phyloP scores from a whole-genome alignment of 164 flowering plant genomes.

The Kingdonia uniflora region DNA sequence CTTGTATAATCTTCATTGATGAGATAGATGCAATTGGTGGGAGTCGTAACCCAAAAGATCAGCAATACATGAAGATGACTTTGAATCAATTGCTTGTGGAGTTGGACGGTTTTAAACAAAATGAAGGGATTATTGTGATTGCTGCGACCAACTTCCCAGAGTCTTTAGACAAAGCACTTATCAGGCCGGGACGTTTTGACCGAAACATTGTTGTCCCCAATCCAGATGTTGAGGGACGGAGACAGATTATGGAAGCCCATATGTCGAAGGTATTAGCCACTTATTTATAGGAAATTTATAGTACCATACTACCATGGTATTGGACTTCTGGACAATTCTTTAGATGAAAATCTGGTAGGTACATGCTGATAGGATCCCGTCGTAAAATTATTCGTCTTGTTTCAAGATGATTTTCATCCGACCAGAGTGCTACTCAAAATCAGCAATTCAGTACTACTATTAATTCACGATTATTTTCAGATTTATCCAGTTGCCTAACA shows the following conservation, averaged over 20 bases:
- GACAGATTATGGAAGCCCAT: slow-evolving; percentile 89
- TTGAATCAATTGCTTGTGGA: slow-evolving; percentile 95
- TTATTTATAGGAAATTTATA: not conserved
- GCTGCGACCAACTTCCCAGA: slow-evolving; percentile 98
- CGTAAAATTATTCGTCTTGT: too few relatives aligned
- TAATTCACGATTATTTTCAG: too few relatives aligned
- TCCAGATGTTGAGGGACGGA: slow-evolving; percentile 95
- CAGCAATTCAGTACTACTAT: too few relatives aligned
- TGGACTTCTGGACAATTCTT: too few relatives aligned
- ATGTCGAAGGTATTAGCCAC: slow-evolving; percentile 65
- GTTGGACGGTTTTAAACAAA: slow-evolving; percentile 94
- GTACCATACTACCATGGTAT: too few relatives aligned
- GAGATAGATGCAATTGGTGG: slow-evolving; percentile 98
- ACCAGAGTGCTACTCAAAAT: too few relatives aligned
- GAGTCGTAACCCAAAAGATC: slow-evolving; percentile 88
- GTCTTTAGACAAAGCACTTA: slow-evolving; percentile 89
- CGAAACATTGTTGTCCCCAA: slow-evolving; percentile 91
- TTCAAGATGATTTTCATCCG: too few relatives aligned
- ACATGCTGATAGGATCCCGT: too few relatives aligned
- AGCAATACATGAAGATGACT: slow-evolving; percentile 97
- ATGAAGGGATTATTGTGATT: slow-evolving; percentile 94
- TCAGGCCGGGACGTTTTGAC: slow-evolving; percentile 96
- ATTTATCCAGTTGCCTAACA: too few relatives aligned
- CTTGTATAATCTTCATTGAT: slow-evolving; percentile 85
- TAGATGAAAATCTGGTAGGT: too few relatives aligned